Evolutionary conservation across 805 yeast genomes (phyloP), one percentile per base, ranked within the genome.

Genomic region (Candida caryicola): DNA sequence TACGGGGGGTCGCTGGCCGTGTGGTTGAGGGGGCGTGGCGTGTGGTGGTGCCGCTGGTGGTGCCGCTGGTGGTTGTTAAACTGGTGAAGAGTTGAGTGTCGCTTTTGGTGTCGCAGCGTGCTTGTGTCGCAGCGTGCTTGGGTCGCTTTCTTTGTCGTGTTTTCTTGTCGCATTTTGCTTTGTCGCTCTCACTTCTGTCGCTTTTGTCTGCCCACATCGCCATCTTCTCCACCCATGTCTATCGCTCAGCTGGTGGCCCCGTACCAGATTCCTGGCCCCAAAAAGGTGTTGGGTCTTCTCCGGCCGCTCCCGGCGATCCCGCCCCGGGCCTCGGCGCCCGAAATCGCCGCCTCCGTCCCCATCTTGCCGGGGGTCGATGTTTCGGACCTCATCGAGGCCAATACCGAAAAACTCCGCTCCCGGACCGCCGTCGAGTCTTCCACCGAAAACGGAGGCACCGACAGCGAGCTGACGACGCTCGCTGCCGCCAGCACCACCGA

Each of bases 401-500:
- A 40, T 30, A 36, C 41, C 14, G 34, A 33, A 3, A 41, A 33
- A n/a, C 31, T 41, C n/a, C 10, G 31, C 10, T 21, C 25, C 7
- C 7, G 10, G 9, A 25, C 36, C 28, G 30, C 33, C 21, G 29
- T 23, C 23, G 26, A 33, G 16, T 33, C 31, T 14, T 15, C 16
- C 2, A 41, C 19, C 7, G 28, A 18, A 12, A 30, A 18, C 8
- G 43, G 29, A 2, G 47, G 33, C 4, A 34, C 33, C 9, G 48
- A 33, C 7, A 37, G 35, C 4, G 25, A 7, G 9, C 9, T 10
- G 7, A 21, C 25, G 25, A 10, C 25, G 9, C 25, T 7, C 9
- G 25, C 25, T 7, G 25, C 25, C 25, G 53, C 40, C 3, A 41
- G 41, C 14, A 50, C 46, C 5, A 31, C 41, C 10, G 58, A 56